phyloP scores from a whole-genome alignment of 1,284 basidiomycete species.

The Fomitopsis betulina region DNA sequence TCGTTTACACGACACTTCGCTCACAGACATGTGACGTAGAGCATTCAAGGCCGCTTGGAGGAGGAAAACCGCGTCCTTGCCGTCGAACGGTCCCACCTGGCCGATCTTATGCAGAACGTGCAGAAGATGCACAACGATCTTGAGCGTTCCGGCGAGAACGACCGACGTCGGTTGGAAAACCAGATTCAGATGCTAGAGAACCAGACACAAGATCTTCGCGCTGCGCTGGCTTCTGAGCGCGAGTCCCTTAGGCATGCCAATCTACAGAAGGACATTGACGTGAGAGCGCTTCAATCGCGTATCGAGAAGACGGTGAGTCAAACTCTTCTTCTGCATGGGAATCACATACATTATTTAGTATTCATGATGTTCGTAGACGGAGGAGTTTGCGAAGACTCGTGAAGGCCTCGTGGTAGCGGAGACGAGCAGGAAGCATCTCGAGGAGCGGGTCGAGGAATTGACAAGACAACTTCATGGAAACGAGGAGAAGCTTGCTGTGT shows the following conservation, averaged over 20 bases:
- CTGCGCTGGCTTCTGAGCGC: constrained; percentile 75
- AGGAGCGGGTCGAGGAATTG: constrained; percentile 73
- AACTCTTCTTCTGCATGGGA: background rate
- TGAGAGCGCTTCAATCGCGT: constrained; percentile 69
- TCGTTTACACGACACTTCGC: background rate
- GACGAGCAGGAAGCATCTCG: constrained; percentile 77
- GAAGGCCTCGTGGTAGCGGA: constrained; percentile 74
- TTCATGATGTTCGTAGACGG: constrained; percentile 34
- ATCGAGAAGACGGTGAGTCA: constrained; percentile 70
- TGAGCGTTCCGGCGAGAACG: constrained; percentile 78
- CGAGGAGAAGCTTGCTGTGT: constrained; percentile 82
- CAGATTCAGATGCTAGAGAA: constrained; percentile 76
- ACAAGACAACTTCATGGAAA: constrained; percentile 69
- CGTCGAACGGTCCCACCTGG: constrained; percentile 78
- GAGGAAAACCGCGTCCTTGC: constrained; percentile 82
- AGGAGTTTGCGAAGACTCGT: constrained; percentile 67
- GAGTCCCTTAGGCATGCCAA: constrained; percentile 70
- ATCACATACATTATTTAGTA: background rate
- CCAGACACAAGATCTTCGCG: constrained; percentile 76
- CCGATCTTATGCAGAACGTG: constrained; percentile 83
- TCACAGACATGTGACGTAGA: constrained; percentile 33
- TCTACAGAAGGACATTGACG: constrained; percentile 79
- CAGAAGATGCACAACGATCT: constrained; percentile 88
- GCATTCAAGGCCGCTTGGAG: constrained; percentile 71
- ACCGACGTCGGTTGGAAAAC: constrained; percentile 74